Evolutionary conservation across 176 grass and related monocot species (phyloP).

Genomic region (Oryza punctata): DNA sequence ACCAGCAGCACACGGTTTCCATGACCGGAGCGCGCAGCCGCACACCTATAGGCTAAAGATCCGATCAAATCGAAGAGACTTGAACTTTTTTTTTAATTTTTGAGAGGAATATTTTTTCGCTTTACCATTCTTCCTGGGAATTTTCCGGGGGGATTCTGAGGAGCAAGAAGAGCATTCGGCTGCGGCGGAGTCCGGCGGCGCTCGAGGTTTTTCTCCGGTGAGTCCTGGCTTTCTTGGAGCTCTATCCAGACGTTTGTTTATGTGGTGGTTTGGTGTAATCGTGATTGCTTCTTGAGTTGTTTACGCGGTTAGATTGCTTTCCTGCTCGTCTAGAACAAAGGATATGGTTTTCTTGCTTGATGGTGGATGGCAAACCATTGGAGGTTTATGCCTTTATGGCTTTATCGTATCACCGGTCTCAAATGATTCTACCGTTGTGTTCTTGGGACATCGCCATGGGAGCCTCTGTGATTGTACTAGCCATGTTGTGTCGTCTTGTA

Average conservation of each 20-base stretch:
- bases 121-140: slow-evolving; percentile 13
- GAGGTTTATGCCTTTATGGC: neutral
- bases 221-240: slow-evolving; percentile 25
- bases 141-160: neutral
- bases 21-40: neutral
- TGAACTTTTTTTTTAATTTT: slow-evolving; percentile 2
- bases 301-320: neutral
- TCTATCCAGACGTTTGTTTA: neutral
- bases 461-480: neutral
- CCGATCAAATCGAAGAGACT: slow-evolving; percentile 30
- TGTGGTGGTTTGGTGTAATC: neutral
- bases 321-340: neutral
- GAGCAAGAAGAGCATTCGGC: neutral
- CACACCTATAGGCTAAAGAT: slow-evolving; percentile 22
- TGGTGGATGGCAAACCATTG: neutral
- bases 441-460: neutral
- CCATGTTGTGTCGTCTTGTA: neutral
- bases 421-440: neutral
- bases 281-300: neutral
- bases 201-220: slow-evolving; percentile 38
- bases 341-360: neutral
- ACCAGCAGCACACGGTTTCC: slow-evolving; percentile 55
- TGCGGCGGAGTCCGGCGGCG: neutral
- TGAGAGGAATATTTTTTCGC: neutral
- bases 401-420: neutral